Percentiles rank a stretch among this genome's conserved stretches.
Conservation (phyloP, 2,329 filamentous ascomycete genomes). For the Monilinia fructicola region DNA sequence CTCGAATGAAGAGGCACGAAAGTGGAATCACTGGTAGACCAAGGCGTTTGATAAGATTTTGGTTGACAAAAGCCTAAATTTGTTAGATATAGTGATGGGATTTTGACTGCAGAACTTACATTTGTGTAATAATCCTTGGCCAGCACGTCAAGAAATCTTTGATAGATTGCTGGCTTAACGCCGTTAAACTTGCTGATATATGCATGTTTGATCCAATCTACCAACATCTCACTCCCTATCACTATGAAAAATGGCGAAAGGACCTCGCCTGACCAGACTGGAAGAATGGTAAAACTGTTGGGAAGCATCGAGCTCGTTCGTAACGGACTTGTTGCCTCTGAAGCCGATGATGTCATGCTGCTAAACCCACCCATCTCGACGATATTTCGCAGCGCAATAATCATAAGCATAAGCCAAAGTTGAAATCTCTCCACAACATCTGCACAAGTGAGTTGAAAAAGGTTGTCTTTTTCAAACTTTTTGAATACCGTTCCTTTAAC, state of each 20-base stretch:
- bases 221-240: conserved; percentile 91
- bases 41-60: conserved; percentile 83
- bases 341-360: conserved; percentile 47
- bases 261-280: conserved; percentile 83
- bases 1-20: conserved; percentile 91
- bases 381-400: conserved; percentile 93
- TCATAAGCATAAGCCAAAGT: conserved; percentile 93
- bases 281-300: conserved; percentile 85
- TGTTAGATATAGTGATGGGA: conserved; percentile 28
- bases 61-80: conserved; percentile 77
- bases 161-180: conserved; percentile 85
- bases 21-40: conserved; percentile 90
- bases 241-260: conserved; percentile 92
- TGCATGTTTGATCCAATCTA: conserved; percentile 95
- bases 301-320: conserved; percentile 76
- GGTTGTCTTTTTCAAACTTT: conserved; percentile 95
- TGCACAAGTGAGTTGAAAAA: conserved; percentile 94
- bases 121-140: conserved; percentile 98
- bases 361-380: conserved; percentile 90
- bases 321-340: conserved; percentile 54
- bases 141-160: conserved; percentile 85
- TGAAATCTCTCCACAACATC: conserved; percentile 97
- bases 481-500: conserved; percentile 99
- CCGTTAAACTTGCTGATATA: conserved; percentile 99
- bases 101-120: conserved; percentile 47